phyloP scores from a whole-genome alignment of 2,329 filamentous ascomycete species.

The Cladosporium colombiae region DNA sequence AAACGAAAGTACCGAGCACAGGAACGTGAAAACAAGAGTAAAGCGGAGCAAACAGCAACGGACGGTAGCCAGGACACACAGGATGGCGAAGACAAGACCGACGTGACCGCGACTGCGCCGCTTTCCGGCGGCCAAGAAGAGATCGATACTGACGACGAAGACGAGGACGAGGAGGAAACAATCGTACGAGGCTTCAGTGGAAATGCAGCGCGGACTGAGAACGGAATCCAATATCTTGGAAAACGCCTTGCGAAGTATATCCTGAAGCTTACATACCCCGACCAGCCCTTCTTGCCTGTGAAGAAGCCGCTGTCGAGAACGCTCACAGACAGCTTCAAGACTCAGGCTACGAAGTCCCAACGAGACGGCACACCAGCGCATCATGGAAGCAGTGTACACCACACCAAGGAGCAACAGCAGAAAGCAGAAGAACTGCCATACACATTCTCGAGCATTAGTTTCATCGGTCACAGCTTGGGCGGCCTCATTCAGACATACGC shows the following conservation, averaged over 20 bases:
- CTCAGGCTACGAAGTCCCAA: constrained; percentile 46
- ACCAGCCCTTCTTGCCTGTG: constrained; percentile 80
- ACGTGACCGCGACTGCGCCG: constrained; percentile 46
- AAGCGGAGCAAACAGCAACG: constrained; percentile 15
- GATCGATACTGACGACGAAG: constrained; percentile 50
- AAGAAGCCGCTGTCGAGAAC: constrained; percentile 56
- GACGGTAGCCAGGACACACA: constrained; percentile 20
- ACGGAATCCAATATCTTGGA: constrained; percentile 94
- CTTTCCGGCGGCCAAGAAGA: constrained; percentile 54
- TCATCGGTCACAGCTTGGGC: constrained; percentile 88
- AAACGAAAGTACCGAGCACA: constrained; percentile 42
- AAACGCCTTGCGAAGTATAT: constrained; percentile 92
- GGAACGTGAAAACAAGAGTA: constrained; percentile 34
- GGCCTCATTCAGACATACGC: constrained; percentile 91
- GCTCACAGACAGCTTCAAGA: constrained; percentile 51
- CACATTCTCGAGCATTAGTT: constrained; percentile 90
- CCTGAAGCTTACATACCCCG: constrained; percentile 85
- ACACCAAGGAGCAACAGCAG: constrained; percentile 44
- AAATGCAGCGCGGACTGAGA: constrained; percentile 88
- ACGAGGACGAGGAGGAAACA: constrained; percentile 77
- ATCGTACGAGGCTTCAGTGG: constrained; percentile 87
- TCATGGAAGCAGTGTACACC: constrained; percentile 62
- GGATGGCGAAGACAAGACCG: constrained; percentile 10
- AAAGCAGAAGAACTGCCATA: constrained; percentile 62
- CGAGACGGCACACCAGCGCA: constrained; percentile 53